These are phyloP conservation scores for Kodamaea fukazawae DNA, from an alignment of 805 yeast species.

Conservation along the genomic window DNA sequence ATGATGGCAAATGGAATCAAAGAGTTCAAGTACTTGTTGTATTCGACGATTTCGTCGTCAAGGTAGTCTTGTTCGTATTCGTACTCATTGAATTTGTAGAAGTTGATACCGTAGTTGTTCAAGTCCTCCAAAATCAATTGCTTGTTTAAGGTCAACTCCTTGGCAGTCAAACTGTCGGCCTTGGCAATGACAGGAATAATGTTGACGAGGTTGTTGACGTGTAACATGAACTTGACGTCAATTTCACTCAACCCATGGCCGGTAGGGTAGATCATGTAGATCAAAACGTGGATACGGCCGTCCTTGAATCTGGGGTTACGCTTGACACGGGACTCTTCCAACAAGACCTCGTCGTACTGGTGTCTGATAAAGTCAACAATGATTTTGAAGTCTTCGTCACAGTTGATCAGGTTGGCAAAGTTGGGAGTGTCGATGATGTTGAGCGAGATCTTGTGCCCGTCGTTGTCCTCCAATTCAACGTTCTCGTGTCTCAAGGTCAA, in stretches of 20 bases:
- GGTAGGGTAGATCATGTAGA: slow-evolving; percentile 45
- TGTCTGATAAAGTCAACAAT: slow-evolving; percentile 77
- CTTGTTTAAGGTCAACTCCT: slow-evolving; percentile 63
- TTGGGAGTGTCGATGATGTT: slow-evolving; percentile 83
- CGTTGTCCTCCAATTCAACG: slow-evolving; percentile 83
- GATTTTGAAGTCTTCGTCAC: slow-evolving; percentile 62
- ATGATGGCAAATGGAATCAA: slow-evolving; percentile 66
- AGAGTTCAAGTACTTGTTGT: slow-evolving; percentile 62
- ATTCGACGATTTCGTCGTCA: slow-evolving; percentile 63
- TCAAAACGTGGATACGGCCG: slow-evolving; percentile 69
- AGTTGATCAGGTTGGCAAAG: slow-evolving; percentile 72
- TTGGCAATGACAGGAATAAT: slow-evolving; percentile 44
- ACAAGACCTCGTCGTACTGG: slow-evolving; percentile 77
- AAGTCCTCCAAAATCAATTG: slow-evolving; percentile 74
- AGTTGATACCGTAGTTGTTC: slow-evolving; percentile 64
- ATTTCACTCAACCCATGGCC: slow-evolving; percentile 44
- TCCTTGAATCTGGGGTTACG: slow-evolving; percentile 85
- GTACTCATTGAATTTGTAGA: slow-evolving; percentile 67
- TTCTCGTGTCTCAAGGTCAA: slow-evolving; percentile 71
- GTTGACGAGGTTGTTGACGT: slow-evolving; percentile 42
- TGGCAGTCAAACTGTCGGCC: slow-evolving; percentile 41
- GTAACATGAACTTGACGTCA: slow-evolving; percentile 41
- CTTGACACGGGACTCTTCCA: slow-evolving; percentile 78
- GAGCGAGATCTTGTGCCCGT: slow-evolving; percentile 76
- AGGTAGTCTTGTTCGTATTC: slow-evolving; percentile 49